These are phyloP conservation scores for Citrullus amarus DNA, from an alignment of 306 rosid species.

Conservation along the genomic window DNA sequence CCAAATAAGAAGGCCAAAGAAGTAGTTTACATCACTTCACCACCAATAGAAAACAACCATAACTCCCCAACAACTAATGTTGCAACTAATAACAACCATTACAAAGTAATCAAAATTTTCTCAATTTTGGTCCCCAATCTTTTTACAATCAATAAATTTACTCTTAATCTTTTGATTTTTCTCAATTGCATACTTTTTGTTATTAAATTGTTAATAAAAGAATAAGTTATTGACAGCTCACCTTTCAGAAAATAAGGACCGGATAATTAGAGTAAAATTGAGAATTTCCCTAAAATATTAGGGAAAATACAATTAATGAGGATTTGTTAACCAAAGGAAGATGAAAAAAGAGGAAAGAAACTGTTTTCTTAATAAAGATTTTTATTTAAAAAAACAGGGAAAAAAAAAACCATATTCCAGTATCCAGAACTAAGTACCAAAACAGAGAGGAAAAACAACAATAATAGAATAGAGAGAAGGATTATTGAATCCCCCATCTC, in stretches of 20 bases:
- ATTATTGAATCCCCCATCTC: conserved; percentile 23
- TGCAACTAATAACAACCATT: background rate
- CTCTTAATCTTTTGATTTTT: background rate
- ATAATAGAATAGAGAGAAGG: conserved; percentile 21
- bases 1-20: background rate
- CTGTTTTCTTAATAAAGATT: background rate
- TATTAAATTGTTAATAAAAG: background rate
- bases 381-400: background rate
- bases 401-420: background rate
- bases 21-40: background rate
- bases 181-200: too few species aligned
- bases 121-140: background rate
- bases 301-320: background rate
- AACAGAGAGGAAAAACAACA: conserved; percentile 21
- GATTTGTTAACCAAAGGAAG: background rate
- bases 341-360: background rate
- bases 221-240: background rate
- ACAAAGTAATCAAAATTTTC: background rate
- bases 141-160: background rate
- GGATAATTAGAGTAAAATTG: background rate
- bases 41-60: background rate
- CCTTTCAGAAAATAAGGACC: background rate
- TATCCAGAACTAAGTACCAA: conserved; percentile 29
- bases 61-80: background rate
- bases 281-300: background rate